Percentiles rank a stretch among this genome's conserved stretches.
These are phyloP conservation scores for Rubia yunnanensis DNA, from an alignment of 257 asterid species.

Conservation along the genomic window DNA sequence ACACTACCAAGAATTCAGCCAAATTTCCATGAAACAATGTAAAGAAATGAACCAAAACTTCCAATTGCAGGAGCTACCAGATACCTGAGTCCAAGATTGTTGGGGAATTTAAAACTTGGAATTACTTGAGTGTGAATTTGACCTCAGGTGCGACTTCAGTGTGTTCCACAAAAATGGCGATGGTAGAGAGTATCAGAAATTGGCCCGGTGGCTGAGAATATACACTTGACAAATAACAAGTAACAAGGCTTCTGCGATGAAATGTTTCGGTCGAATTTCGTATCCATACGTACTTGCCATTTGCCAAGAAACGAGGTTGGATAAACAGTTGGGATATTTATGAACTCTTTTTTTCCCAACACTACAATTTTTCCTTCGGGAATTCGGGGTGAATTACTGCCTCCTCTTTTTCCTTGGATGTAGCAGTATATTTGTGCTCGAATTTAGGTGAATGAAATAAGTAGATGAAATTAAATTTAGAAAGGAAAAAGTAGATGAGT, in stretches of 20 bases:
- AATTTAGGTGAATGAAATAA: too few species aligned
- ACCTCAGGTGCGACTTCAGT: not conserved
- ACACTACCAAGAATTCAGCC: conserved; percentile 16
- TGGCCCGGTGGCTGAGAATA: not conserved
- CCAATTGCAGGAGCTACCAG: not conserved
- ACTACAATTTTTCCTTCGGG: not conserved
- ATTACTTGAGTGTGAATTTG: not conserved
- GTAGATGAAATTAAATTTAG: too few species aligned
- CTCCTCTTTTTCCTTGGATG: too few species aligned
- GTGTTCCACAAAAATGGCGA: not conserved
- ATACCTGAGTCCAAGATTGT: conserved; percentile 1
- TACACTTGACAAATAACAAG: not conserved
- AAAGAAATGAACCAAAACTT: not conserved
- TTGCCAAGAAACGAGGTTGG: not conserved
- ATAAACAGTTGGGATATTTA: not conserved
- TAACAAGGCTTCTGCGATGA: not conserved
- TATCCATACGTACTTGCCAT: too few species aligned
- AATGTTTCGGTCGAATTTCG: not conserved
- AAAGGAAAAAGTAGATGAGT: too few species aligned
- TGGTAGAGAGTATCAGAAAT: not conserved
- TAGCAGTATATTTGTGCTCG: too few species aligned
- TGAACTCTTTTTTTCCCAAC: too few species aligned
- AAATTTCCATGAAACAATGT: conserved; percentile 19
- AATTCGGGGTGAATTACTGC: too few species aligned
- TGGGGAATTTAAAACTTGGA: not conserved